phyloP scores from a whole-genome alignment of 208 protist species.

The Strigomonas galati region DNA sequence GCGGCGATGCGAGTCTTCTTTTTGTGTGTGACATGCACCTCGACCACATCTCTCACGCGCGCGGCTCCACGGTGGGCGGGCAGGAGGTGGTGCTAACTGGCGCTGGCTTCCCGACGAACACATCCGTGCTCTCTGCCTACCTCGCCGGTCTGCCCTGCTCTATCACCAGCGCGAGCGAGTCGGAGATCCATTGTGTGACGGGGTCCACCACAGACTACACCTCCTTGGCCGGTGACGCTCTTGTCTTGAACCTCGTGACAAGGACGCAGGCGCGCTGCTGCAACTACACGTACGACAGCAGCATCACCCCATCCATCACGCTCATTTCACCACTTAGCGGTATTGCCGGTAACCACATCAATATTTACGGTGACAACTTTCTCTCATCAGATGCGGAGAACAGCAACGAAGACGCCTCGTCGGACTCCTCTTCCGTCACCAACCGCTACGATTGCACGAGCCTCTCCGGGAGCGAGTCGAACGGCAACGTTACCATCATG shows the following conservation, averaged over 20 bases:
- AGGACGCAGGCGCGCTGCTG: constrained; percentile 27
- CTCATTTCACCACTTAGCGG: constrained; percentile 24
- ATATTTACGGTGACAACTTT: constrained; percentile 18
- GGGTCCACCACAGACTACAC: background rate
- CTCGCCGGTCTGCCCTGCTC: constrained; percentile 29
- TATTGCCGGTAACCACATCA: constrained; percentile 19
- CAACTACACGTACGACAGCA: constrained; percentile 26
- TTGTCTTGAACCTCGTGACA: constrained; percentile 21
- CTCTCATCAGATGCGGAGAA: background rate
- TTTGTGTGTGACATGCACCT: constrained; percentile 34
- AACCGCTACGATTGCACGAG: constrained; percentile 3
- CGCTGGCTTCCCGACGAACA: constrained; percentile 22
- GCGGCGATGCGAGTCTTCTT: constrained; percentile 9
- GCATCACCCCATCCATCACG: constrained; percentile 28
- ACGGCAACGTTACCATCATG: constrained; percentile 8
- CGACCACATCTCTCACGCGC: constrained; percentile 10
- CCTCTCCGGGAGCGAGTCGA: background rate
- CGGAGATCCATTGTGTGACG: constrained; percentile 26
- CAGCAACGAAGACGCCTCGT: constrained; percentile 8
- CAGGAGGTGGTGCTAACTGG: constrained; percentile 27
- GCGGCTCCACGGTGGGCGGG: constrained; percentile 27
- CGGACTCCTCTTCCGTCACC: background rate
- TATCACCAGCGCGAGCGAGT: constrained; percentile 9
- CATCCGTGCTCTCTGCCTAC: constrained; percentile 17
- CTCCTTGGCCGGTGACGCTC: constrained; percentile 15